phyloP scores from a whole-genome alignment of 805 yeast genomes.

The Yamadazyma kitorensis region DNA sequence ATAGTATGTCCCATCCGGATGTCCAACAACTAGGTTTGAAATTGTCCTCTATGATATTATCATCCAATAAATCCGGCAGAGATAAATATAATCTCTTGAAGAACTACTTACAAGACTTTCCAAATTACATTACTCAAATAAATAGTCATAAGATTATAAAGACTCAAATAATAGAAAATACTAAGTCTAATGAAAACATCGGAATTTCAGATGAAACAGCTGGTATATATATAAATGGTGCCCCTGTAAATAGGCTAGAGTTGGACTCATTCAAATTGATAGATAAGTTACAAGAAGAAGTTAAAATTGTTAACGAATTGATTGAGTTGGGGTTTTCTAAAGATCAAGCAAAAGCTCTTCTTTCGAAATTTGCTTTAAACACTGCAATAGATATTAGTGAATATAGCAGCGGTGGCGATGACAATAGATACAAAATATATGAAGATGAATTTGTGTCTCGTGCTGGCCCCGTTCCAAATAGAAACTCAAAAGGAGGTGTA shows the following conservation, averaged over 20 bases:
- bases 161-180: slow-evolving; percentile 6
- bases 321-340: slow-evolving; percentile 26
- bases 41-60: slow-evolving; percentile 37
- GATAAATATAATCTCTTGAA: slow-evolving; percentile 35
- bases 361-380: slow-evolving; percentile 38
- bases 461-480: slow-evolving; percentile 11
- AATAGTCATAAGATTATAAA: slow-evolving; percentile 2
- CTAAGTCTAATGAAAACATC: slow-evolving; percentile 15
- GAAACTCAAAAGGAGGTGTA: slow-evolving; percentile 36
- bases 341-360: slow-evolving; percentile 30
- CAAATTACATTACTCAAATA: slow-evolving; percentile 27
- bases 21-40: slow-evolving; percentile 35
- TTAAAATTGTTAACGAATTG: slow-evolving; percentile 21
- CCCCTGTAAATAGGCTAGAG: slow-evolving; percentile 47
- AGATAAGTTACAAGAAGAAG: slow-evolving; percentile 32
- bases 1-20: slow-evolving; percentile 17
- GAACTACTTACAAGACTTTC: slow-evolving; percentile 49
- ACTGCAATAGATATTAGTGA: slow-evolving; percentile 38
- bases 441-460: slow-evolving; percentile 22
- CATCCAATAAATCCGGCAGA: slow-evolving; percentile 12
- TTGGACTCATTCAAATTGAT: slow-evolving; percentile 43
- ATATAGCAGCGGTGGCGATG: slow-evolving; percentile 35
- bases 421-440: slow-evolving; percentile 33
- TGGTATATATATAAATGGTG: slow-evolving; percentile 71
- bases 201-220: slow-evolving; percentile 39